Conservation (phyloP, 805 yeast genomes). For the Monosporozyma servazzii region DNA sequence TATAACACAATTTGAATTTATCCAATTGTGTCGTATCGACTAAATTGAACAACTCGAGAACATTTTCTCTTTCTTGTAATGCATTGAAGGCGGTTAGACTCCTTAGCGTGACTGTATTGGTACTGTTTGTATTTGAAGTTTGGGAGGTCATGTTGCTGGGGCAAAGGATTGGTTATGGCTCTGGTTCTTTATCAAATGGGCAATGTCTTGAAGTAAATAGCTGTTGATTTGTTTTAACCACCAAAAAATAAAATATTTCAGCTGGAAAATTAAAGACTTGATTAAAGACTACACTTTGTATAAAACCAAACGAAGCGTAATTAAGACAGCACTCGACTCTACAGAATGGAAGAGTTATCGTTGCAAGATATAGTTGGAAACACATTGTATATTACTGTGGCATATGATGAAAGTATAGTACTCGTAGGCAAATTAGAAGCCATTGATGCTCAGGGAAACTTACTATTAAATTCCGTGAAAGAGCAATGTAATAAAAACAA, state of each 20-base stretch:
- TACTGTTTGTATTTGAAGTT: not conserved
- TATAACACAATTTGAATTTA: conserved; percentile 10
- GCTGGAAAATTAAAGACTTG: too few relatives aligned
- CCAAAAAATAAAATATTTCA: too few relatives aligned
- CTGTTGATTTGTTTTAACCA: too few relatives aligned
- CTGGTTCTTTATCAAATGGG: not conserved
- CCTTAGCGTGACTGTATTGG: conserved; percentile 22
- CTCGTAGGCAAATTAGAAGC: conserved; percentile 35
- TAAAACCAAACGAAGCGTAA: too few relatives aligned
- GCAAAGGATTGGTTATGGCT: not conserved
- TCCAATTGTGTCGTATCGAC: conserved; percentile 16
- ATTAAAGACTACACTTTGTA: too few relatives aligned
- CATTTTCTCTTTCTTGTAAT: conserved; percentile 21
- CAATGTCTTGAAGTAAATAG: not conserved
- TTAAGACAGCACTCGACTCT: not conserved
- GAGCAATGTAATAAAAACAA: conserved; percentile 25
- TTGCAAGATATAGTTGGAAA: conserved; percentile 25
- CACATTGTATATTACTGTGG: conserved; percentile 29
- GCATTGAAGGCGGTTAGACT: conserved; percentile 26
- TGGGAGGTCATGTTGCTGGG: not conserved
- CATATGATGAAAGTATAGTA: conserved; percentile 8
- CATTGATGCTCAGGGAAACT: conserved; percentile 36
- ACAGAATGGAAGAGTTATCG: conserved; percentile 9
- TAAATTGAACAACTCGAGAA: conserved; percentile 24
- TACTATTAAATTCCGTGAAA: conserved; percentile 33